phyloP scores from a whole-genome alignment of 345 rosid species.

The Hibiscus tridactylites region DNA sequence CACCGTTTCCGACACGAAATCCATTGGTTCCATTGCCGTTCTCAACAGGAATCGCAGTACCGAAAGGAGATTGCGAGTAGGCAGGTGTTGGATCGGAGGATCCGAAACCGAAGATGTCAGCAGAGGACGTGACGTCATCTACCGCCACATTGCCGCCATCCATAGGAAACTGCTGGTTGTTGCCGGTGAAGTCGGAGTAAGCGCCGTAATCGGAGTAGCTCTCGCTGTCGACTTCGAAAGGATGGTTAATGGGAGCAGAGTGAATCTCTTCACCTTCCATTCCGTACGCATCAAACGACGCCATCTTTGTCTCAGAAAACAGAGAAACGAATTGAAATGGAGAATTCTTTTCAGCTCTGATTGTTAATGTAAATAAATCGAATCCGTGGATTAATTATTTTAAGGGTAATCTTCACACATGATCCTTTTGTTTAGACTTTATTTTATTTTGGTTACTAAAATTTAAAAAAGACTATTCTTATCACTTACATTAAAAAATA shows the following conservation, averaged over 20 bases:
- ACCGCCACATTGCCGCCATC: conserved; percentile 35
- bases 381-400: too few relatives aligned
- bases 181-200: conserved; percentile 40
- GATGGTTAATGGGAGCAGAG: conserved; percentile 19
- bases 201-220: conserved; percentile 30
- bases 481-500: too few relatives aligned
- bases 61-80: conserved; percentile 44
- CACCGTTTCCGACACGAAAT: conserved; percentile 24
- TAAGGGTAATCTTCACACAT: too few relatives aligned
- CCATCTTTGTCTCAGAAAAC: conserved; percentile 13
- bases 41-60: conserved; percentile 32
- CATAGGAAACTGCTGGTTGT: conserved; percentile 19
- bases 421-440: too few relatives aligned
- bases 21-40: conserved; percentile 49
- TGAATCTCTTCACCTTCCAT: conserved; percentile 33
- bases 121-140: conserved; percentile 32
- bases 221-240: conserved; percentile 31
- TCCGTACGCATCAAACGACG: conserved; percentile 43
- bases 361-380: too few relatives aligned
- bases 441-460: too few relatives aligned
- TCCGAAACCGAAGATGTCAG: conserved; percentile 41
- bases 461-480: too few relatives aligned
- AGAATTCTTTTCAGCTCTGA: background rate
- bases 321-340: conserved; percentile 5
- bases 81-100: conserved; percentile 34